These are phyloP conservation scores for Blastomyces emzantsi DNA, from an alignment of 2,329 filamentous ascomycete genomes.

Conservation along the genomic window DNA sequence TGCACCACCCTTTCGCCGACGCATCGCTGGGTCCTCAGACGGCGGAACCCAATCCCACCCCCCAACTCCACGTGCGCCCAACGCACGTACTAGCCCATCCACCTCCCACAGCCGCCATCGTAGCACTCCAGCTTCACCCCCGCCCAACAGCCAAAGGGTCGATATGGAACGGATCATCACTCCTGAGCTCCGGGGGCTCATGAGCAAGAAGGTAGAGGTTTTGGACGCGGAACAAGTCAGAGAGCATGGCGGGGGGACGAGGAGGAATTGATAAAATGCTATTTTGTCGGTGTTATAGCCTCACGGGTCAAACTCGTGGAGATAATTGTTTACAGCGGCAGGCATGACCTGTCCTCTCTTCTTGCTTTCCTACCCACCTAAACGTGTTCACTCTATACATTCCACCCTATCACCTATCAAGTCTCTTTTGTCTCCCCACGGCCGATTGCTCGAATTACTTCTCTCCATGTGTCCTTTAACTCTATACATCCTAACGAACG, in stretches of 20 bases:
- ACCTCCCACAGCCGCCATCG: not conserved
- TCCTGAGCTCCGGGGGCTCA: conserved; percentile 51
- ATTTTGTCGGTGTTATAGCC: not conserved
- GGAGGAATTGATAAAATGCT: not conserved
- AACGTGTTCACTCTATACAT: not conserved
- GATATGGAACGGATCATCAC: conserved; percentile 48
- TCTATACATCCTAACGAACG: too few relatives aligned
- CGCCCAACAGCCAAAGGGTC: conserved; percentile 19
- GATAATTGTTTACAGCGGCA: not conserved
- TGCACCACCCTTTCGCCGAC: conserved; percentile 35
- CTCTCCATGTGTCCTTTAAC: not conserved
- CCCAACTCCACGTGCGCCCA: not conserved
- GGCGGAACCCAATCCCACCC: not conserved
- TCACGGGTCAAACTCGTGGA: not conserved
- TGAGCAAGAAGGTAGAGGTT: conserved; percentile 52
- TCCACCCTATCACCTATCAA: not conserved
- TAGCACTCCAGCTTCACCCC: conserved; percentile 5
- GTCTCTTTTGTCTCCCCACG: not conserved
- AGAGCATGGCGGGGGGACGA: conserved; percentile 36
- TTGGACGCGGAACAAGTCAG: conserved; percentile 40
- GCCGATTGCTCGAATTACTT: not conserved
- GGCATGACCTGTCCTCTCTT: not conserved
- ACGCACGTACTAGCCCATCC: not conserved
- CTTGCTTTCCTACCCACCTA: not conserved
- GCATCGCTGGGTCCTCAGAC: conserved; percentile 4